A percentile compares a stretch with the other conserved stretches of the same genome.
Evolutionary conservation across 139 green algal genomes (phyloP).

Genomic region (Mesotaenium endlicherianum): DNA sequence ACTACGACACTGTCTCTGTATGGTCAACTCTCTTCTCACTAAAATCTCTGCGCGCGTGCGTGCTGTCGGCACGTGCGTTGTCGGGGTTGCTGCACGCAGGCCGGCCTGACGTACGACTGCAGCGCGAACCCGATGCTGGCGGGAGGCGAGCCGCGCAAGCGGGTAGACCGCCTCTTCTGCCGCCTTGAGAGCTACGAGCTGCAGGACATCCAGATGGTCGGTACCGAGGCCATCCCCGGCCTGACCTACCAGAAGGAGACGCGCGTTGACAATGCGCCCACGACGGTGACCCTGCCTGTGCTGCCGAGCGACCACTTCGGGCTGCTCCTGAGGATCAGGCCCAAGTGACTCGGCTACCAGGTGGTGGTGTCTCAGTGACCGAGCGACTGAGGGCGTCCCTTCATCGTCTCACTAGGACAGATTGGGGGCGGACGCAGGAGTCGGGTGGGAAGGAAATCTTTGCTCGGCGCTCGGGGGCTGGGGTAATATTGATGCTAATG

Average conservation of each 20-base stretch:
- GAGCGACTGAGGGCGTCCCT: too few relatives aligned
- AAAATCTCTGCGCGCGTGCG: too few relatives aligned
- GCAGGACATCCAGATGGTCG: constrained; percentile 51
- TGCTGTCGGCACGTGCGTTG: too few relatives aligned
- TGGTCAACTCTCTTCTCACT: too few relatives aligned
- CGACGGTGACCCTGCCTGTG: constrained; percentile 44
- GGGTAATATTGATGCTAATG: too few relatives aligned
- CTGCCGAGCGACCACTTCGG: constrained; percentile 58
- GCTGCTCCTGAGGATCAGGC: constrained; percentile 38
- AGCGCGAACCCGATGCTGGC: constrained; percentile 52
- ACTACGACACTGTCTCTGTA: too few relatives aligned
- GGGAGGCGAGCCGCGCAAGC: constrained; percentile 37
- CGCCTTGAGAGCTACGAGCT: constrained; percentile 42
- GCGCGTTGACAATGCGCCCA: not conserved
- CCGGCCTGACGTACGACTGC: constrained; percentile 53
- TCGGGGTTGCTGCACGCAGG: too few relatives aligned
- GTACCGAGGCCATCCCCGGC: constrained; percentile 41
- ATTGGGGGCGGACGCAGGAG: too few relatives aligned
- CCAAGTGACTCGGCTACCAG: not conserved
- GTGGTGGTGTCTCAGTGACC: too few relatives aligned
- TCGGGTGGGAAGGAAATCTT: too few relatives aligned
- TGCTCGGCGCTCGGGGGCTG: too few relatives aligned
- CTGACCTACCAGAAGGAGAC: constrained; percentile 52
- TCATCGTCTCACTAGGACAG: too few relatives aligned
- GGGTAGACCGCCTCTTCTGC: constrained; percentile 50